These are phyloP conservation scores for Neoboletus magnificus DNA, from an alignment of 768 basidiomycete species.

Conservation along the genomic window DNA sequence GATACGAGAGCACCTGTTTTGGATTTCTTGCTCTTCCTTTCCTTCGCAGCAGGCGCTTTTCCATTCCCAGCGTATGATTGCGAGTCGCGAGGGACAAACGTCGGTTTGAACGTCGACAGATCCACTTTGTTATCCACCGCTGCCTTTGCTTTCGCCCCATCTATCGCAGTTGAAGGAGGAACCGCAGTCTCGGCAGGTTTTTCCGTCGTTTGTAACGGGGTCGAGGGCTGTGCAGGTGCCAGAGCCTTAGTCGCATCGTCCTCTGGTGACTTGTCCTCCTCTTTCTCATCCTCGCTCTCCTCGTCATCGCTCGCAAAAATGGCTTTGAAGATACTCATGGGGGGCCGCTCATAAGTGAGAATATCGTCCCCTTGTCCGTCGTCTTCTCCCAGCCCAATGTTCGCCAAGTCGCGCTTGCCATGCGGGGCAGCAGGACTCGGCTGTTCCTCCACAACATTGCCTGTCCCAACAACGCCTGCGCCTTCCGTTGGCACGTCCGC, in stretches of 20 bases:
- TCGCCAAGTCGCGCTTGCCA: constrained; percentile 61
- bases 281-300: constrained; percentile 67
- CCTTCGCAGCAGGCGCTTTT: constrained; percentile 43
- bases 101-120: constrained; percentile 79
- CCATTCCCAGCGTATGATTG: constrained; percentile 41
- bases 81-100: constrained; percentile 61
- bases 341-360: constrained; percentile 82
- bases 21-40: constrained; percentile 47
- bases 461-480: neutral
- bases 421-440: neutral
- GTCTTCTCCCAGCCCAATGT: constrained; percentile 90
- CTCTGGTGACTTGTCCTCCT: constrained; percentile 27
- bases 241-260: constrained; percentile 2
- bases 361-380: constrained; percentile 85
- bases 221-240: constrained; percentile 10
- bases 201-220: constrained; percentile 1
- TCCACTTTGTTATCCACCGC: constrained; percentile 39
- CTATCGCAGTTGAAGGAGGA: neutral
- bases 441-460: neutral
- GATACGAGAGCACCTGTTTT: constrained; percentile 56
- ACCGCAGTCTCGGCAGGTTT: neutral
- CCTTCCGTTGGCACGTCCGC: constrained; percentile 9
- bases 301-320: constrained; percentile 97
- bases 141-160: neutral
- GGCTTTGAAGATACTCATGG: constrained; percentile 94